These are phyloP conservation scores for Calonectria henricotiae DNA, from an alignment of 2,329 filamentous ascomycete species.

Conservation along the genomic window DNA sequence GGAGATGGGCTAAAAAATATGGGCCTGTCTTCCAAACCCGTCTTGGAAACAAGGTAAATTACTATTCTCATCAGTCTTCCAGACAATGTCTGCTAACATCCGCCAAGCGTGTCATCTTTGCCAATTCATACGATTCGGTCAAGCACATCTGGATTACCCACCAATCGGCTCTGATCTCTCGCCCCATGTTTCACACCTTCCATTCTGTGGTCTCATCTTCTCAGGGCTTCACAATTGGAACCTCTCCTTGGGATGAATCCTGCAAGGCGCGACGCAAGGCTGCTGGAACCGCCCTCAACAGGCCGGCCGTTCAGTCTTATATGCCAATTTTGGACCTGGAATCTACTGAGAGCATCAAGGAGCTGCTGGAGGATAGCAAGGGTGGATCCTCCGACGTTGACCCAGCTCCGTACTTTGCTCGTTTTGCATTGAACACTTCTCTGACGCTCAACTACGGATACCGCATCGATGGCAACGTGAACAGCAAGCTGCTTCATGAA, in stretches of 20 bases:
- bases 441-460: slow-evolving; percentile 86
- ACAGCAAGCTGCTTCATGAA: slow-evolving; percentile 79
- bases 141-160: slow-evolving; percentile 84
- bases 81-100: neutral
- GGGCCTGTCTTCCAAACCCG: slow-evolving; percentile 78
- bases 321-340: slow-evolving; percentile 89
- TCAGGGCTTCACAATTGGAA: slow-evolving; percentile 87
- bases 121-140: slow-evolving; percentile 84
- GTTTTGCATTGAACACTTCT: slow-evolving; percentile 84
- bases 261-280: slow-evolving; percentile 85
- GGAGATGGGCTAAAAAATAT: slow-evolving; percentile 73
- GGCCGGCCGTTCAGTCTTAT: slow-evolving; percentile 83
- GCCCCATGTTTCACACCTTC: slow-evolving; percentile 86
- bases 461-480: slow-evolving; percentile 80
- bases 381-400: slow-evolving; percentile 77
- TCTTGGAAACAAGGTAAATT: slow-evolving; percentile 76
- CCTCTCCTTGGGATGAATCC: slow-evolving; percentile 87
- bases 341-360: slow-evolving; percentile 79
- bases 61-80: neutral
- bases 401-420: slow-evolving; percentile 81
- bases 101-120: slow-evolving; percentile 78
- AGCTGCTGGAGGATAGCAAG: slow-evolving; percentile 77
- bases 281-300: slow-evolving; percentile 84
- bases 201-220: slow-evolving; percentile 84
- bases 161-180: slow-evolving; percentile 83